Evolutionary conservation across 306 rosid genomes (phyloP).

Genomic region (Cercis canadensis): DNA sequence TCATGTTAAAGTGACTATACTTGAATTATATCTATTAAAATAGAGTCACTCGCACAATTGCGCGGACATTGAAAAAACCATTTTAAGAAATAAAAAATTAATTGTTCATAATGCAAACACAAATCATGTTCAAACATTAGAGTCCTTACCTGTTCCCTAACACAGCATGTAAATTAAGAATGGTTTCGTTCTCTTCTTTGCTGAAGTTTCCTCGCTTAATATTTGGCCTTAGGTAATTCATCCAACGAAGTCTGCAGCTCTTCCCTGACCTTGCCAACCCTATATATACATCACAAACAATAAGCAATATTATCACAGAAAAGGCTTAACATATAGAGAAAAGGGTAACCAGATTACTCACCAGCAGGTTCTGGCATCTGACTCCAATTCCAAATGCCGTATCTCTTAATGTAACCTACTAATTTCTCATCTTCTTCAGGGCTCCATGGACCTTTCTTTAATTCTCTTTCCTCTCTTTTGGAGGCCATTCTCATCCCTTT

Average conservation of each 20-base stretch:
- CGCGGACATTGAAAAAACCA: neutral
- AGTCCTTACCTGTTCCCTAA: slow-evolving; percentile 43
- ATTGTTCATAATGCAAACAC: neutral
- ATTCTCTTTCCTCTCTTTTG: slow-evolving; percentile 14
- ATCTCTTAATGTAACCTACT: slow-evolving; percentile 37
- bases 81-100: neutral
- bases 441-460: slow-evolving; percentile 47
- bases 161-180: slow-evolving; percentile 36
- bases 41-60: no score
- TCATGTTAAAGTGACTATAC: no score
- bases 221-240: slow-evolving; percentile 51
- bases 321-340: neutral
- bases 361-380: slow-evolving; percentile 51
- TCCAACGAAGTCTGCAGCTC: slow-evolving; percentile 52
- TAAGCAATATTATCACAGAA: no score
- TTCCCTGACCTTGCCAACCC: slow-evolving; percentile 50
- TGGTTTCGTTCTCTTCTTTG: slow-evolving; percentile 40
- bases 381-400: slow-evolving; percentile 54
- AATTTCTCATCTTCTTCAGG: slow-evolving; percentile 50
- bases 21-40: no score
- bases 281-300: neutral
- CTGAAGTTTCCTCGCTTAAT: slow-evolving; percentile 47
- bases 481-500: slow-evolving; percentile 30
- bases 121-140: no score
- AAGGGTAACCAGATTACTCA: neutral